A percentile compares a stretch with the other conserved stretches of the same genome.
Conservation (phyloP, 2,329 filamentous ascomycete species). For the Monilinia fructicola region DNA sequence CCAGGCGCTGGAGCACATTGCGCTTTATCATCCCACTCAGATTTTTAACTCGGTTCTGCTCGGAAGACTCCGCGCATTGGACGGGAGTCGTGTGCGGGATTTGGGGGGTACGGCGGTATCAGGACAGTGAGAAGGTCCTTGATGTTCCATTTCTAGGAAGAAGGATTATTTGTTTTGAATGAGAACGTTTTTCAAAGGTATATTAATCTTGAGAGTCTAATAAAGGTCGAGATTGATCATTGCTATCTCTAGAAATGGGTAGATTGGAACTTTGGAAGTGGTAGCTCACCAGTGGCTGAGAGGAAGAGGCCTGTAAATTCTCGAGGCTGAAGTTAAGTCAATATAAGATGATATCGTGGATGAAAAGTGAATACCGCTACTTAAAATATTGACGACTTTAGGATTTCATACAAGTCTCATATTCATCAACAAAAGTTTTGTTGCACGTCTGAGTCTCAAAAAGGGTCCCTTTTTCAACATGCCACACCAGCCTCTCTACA, state of each 20-base stretch:
- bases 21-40: too few species aligned
- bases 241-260: background rate
- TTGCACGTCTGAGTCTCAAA: background rate
- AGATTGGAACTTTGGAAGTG: background rate
- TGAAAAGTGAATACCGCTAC: background rate
- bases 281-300: too few species aligned
- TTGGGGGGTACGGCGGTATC: background rate
- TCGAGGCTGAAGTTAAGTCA: background rate
- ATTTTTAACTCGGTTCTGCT: background rate
- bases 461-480: background rate
- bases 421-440: background rate
- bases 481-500: background rate
- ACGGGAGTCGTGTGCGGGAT: background rate
- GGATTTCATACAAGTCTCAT: background rate
- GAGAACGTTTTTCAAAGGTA: rapidly evolving
- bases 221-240: rapidly evolving
- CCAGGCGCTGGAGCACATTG: too few species aligned
- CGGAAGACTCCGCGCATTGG: background rate
- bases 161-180: background rate
- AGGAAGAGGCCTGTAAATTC: background rate
- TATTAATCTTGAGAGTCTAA: background rate
- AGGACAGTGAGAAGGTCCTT: background rate
- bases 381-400: background rate
- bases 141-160: background rate
- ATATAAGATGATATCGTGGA: too few species aligned